Conservation (phyloP, 768 basidiomycete genomes). For the Russula olivacea region DNA sequence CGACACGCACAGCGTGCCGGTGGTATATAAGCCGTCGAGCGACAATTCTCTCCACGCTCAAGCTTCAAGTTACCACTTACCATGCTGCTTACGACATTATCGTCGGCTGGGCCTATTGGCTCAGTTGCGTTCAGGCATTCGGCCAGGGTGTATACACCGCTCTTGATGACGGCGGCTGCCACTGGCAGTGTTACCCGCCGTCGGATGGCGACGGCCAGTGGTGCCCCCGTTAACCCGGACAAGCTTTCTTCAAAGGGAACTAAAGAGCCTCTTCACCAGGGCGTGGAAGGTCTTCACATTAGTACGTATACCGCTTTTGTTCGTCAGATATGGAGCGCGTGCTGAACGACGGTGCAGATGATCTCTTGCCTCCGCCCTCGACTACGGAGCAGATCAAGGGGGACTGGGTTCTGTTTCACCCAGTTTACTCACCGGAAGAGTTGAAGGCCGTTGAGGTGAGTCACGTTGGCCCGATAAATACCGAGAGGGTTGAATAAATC, state of each 20-base stretch:
- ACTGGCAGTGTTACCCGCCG: not conserved
- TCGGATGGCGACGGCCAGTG: not conserved
- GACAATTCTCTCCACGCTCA: too few relatives aligned
- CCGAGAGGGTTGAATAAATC: too few relatives aligned
- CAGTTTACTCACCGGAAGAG: constrained; percentile 77
- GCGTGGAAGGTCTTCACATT: constrained; percentile 13
- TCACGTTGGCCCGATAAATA: not conserved
- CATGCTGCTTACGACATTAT: not conserved
- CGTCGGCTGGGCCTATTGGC: not conserved
- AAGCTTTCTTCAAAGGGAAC: constrained; percentile 4
- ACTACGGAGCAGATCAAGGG: constrained; percentile 34
- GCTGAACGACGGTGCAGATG: constrained; percentile 7
- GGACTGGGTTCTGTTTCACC: constrained; percentile 91
- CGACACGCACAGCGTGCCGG: not conserved
- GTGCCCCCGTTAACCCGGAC: not conserved
- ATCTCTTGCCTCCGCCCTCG: constrained; percentile 3
- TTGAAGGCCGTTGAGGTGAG: constrained; percentile 64
- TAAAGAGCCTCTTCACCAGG: not conserved
- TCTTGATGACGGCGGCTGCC: not conserved
- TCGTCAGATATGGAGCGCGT: too few relatives aligned
- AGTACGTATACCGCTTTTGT: not conserved
- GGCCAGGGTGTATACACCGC: not conserved
- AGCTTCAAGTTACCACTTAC: too few relatives aligned
- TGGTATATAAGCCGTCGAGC: not conserved
- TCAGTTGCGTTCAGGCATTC: not conserved